Evolutionary conservation across 106 monocot species (phyloP), one percentile per base, ranked within the genome.

Genomic region (Phalaenopsis equestris): DNA sequence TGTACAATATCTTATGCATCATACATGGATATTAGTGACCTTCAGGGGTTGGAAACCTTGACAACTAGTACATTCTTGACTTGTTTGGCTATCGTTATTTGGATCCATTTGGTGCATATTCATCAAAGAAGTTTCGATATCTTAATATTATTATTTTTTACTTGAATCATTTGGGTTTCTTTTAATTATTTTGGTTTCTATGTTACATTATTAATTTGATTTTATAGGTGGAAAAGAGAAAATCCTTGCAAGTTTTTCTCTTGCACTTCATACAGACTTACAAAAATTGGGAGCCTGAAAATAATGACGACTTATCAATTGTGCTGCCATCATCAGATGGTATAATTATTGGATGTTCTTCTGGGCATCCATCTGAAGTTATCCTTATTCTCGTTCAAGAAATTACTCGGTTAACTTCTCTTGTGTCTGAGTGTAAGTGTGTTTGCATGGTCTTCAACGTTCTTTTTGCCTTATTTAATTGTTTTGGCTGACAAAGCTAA

Each of bases 321-420:
- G 84, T 81, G 42, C 85, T 77, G 67, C 41, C 83, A 78, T 77
- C 83, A 72, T 77, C 79, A 72, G 89, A 89, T 42, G 85, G 89
- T 87, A 79, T 79, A 36, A 42, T 91, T 78, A 17, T 84, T 57
- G 94, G 98, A 82, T 94, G 98, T 78, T 90, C 87, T 15, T 77
- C 37, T 81, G 98, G 94, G 49, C 98, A 98, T 90, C 98, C 98
- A 84, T 92, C 94, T 47, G 94, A 98, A 81, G 88, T 98, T 72
- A 87, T 89, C 49, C 91, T 94, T 78, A 91, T 94, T 87, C 80
- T 98, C 43, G 78, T 94, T 82, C 98, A 98, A 77, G 94, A 98
- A 83, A 84, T 98, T 79, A 83, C 87, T 80, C 83, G 89, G 43
- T 85, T 98, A 84, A 89, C 89, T 86, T 82, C 98, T 75, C 82